Base-by-base conservation (phyloP, 257 asterid genomes). In the Leonotis leonurus region DNA sequence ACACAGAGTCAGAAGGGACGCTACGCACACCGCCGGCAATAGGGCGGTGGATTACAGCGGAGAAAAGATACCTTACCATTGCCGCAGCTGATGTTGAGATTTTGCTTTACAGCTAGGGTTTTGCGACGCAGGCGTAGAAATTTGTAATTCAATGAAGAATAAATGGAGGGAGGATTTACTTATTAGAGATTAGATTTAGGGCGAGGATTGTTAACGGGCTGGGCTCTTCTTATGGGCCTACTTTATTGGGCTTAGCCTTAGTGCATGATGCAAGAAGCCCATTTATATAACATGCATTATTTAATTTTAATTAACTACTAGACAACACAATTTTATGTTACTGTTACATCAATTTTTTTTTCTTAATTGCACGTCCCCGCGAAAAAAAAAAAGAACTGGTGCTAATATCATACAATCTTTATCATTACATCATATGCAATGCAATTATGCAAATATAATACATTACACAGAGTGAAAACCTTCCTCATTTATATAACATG, bases 61-160 rank as follows among this genome's bases (percentile, higher is more conserved):
- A 11, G 6, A 22, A 5, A 5, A 56, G 13, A 11, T 0, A 0
- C 5, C 13, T 18, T 35, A 69, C 81, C 78, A 76, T 72, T 45
- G 66, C 33, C 59, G 43, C 36, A 16, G 56, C 13, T 32, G 8
- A 36, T 3, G 40, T 40, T 18, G 30, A 7, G 43, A 2, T 16
- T 7, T 29, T 4, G 27, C 50, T 8, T 2, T 8, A 10, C 41
- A 43, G 66, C 43, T 58, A 57, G 67, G 66, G 58, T 14, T 49
- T 39, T 64, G 6, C 30, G 13, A 7, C 14, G 37, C 8, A 1
- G 58, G 41, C 1, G 62, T n/a, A 17, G 27, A 24, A 5, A 14
- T 4, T 0, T n/a, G 33, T 13, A 24, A 9, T 12, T 11, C n/a
- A n/a, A n/a, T n/a, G n/a, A n/a, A 0, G 0, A 5, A 24, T n/a